Conservation (phyloP, 495 filamentous ascomycete genomes). For the Penicillium argentinense region DNA sequence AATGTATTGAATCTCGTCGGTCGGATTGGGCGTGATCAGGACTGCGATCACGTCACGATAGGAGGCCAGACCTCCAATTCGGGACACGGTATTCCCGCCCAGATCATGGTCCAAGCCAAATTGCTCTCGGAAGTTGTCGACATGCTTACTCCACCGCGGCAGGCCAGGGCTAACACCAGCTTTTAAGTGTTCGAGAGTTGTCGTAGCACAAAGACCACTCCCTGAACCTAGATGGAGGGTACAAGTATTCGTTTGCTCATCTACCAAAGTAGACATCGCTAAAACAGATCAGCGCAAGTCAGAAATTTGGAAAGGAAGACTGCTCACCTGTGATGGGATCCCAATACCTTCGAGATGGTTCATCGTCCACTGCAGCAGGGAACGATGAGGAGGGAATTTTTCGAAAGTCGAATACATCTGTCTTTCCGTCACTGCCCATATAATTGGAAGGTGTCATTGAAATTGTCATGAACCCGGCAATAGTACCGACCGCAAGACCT, state of each 20-base stretch:
- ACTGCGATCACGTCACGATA: constrained; percentile 38
- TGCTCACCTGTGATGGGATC: constrained; percentile 36
- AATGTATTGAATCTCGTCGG: constrained; percentile 53
- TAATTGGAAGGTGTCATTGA: constrained; percentile 20
- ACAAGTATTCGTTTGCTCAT: constrained; percentile 12
- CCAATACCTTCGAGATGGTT: constrained; percentile 14
- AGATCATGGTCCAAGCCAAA: constrained; percentile 49
- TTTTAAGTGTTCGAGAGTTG: constrained; percentile 8
- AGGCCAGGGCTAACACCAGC: background rate
- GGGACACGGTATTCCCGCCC: constrained; percentile 38
- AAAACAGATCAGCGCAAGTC: constrained; percentile 9
- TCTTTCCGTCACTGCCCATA: constrained; percentile 2
- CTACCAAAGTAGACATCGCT: constrained; percentile 29
- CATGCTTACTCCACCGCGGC: constrained; percentile 32
- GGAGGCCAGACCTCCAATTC: constrained; percentile 54
- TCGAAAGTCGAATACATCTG: constrained; percentile 6
- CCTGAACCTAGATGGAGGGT: constrained; percentile 33
- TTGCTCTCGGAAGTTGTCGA: constrained; percentile 36
- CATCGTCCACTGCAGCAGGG: constrained; percentile 6
- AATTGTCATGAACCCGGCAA: constrained; percentile 24
- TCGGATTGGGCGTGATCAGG: constrained; percentile 49
- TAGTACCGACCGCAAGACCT: constrained; percentile 22
- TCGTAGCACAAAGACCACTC: constrained; percentile 22
- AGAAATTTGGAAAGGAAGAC: background rate
- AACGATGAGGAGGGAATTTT: constrained; percentile 20